Evolutionary conservation across 768 basidiomycete genomes (phyloP), one percentile per base, ranked within the genome.

Genomic region (Nevesoporus exiguus): DNA sequence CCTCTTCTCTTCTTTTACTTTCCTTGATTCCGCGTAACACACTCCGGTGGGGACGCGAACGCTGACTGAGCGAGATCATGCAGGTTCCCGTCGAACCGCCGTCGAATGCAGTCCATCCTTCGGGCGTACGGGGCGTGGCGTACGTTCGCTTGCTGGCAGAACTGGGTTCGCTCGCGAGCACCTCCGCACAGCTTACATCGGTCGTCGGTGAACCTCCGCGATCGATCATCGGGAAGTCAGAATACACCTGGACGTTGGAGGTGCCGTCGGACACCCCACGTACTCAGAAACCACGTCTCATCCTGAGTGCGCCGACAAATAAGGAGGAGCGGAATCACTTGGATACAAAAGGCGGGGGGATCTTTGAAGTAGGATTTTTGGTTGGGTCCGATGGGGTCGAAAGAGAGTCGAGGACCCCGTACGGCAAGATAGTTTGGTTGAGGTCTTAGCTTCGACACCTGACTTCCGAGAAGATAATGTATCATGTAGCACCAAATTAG

Each of bases 281-380:
- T 42, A 5, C 47, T 36, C 40, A 24, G 50, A 49, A 31, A 47
- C 71, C 65, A 47, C 65, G 54, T 11, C 61, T 84, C 14, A 55
- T 79, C 21, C 51, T 81, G 39, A 63, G 62, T 37, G 57, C 60
- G n/a, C 71, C 81, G 2, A 51, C 40, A 24, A 66, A 71, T 36
- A 73, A 70, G 2, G 71, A 68, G 13, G 76, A 82, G 49, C 39
- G 47, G 11, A 47, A 39, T 11, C 71, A 77, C 61, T 47, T 76
- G 47, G 47, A 46, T 27, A 46, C 52, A 17, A 58, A 57, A 8
- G 71, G 70, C 0, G 51, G 69, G 8, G 76, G 78, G 3, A 75
- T 85, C 1, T 80, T 76, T 51, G 84, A 86, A 58, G 72, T 86
- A 3, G 82, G 72, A 1, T 77, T 86, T 54, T 71, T 56, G 44